A percentile compares a stretch with the other conserved stretches of the same genome.
Conservation (phyloP, 768 basidiomycete species). For the Boletus subparvulus region DNA sequence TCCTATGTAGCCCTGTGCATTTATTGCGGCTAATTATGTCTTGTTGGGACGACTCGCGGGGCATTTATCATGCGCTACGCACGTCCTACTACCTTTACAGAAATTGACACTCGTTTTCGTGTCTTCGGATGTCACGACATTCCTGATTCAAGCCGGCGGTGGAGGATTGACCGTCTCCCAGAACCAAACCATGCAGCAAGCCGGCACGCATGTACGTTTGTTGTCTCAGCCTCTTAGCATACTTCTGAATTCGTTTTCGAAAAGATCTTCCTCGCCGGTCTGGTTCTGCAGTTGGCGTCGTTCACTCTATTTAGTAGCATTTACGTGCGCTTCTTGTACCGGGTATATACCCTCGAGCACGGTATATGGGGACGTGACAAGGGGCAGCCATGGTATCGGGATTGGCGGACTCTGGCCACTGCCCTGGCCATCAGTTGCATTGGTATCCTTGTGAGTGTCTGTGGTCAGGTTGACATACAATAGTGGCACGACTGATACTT, state of each 20-base stretch:
- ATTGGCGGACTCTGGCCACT: conserved; percentile 58
- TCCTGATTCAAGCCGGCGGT: conserved; percentile 57
- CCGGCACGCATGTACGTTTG: conserved; percentile 38
- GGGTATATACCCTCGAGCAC: conserved; percentile 38
- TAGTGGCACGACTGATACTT: background rate
- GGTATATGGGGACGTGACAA: conserved; percentile 41
- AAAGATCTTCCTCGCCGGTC: conserved; percentile 59
- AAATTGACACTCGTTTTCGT: conserved; percentile 60
- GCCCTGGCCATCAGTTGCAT: conserved; percentile 55
- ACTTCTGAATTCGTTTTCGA: conserved; percentile 38
- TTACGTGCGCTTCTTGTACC: conserved; percentile 47
- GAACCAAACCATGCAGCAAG: conserved; percentile 16
- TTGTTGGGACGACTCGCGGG: conserved; percentile 60
- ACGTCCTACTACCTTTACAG: conserved; percentile 48
- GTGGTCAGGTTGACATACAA: background rate
- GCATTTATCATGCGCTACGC: conserved; percentile 45
- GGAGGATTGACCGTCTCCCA: conserved; percentile 4
- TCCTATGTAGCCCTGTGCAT: conserved; percentile 60
- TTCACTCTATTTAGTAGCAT: conserved; percentile 50
- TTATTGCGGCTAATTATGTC: conserved; percentile 68
- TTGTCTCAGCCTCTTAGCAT: background rate
- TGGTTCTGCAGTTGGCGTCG: conserved; percentile 54
- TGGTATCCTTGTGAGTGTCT: conserved; percentile 56
- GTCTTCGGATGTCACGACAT: conserved; percentile 61
- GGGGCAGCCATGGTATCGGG: conserved; percentile 45